Base-by-base conservation (phyloP, 1,139 yeast species). In the Blastobotrys arbuscula region DNA sequence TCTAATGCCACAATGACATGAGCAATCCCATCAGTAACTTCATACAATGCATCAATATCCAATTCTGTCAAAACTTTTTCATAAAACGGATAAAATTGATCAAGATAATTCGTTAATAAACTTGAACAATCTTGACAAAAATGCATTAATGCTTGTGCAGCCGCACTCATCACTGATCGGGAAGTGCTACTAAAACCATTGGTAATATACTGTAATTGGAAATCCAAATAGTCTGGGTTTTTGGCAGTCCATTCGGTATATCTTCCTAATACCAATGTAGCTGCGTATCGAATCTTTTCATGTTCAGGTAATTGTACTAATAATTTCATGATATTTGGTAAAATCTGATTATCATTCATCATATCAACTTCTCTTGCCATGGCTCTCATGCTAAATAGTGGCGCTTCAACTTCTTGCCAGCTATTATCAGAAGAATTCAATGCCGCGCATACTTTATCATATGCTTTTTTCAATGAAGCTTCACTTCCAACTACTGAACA, bases 161-260 rank as follows among this genome's bases (percentile, higher is more conserved):
- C 89, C 0, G 98, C 97, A 45, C 82, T 78, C 31, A 83, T 73
- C 34, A 87, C 84, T 23, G 70, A 63, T 47, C 61, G 60, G 35
- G 68, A 69, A 18, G 55, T 53, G 9, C 64, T 62, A 51, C 77
- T 77, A 60, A 92, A 87, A 0, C 97, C 96, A 53, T 75, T 76
- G 48, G 84, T 85, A 55, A 94, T 88, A 63, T 89, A 92, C 57
- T 84, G 82, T 52, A 94, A 74, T 65, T 90, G 96, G 44, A 82
- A 77, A 64, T 87, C 94, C 53, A 94, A 72, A 59, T 75, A 84
- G 53, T 86, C 83, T 1, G 95, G 88, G 66, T 92, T 94, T 55
- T 79, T 76, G 5, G 90, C 74, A 0, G 97, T 88, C 97, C 98
- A 94, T 67, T 84, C 90, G 1, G 97, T 87, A 66, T 92, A 92